Percentiles rank a stretch among this genome's conserved stretches.
phyloP scores from a whole-genome alignment of 305 asterid genomes.

The Fraxinus dipetala region DNA sequence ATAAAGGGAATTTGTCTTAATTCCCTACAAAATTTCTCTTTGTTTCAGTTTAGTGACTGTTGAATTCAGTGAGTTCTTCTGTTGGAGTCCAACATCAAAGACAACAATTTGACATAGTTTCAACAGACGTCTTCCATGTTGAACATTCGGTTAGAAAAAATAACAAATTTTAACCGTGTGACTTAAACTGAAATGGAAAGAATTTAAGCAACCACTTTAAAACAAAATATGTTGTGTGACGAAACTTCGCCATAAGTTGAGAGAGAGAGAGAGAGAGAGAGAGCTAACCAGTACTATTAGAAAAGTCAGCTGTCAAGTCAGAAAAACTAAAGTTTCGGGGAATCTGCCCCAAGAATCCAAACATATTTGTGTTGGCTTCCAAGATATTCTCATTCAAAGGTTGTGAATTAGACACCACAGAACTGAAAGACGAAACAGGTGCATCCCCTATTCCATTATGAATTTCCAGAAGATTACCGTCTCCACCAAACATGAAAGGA shows the following conservation, averaged over 20 bases:
- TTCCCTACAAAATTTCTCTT: not conserved
- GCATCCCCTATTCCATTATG: slow-evolving; percentile 25
- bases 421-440: slow-evolving; percentile 25
- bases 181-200: not conserved
- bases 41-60: not conserved
- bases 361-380: slow-evolving; percentile 31
- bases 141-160: not conserved
- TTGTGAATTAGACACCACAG: slow-evolving; percentile 30
- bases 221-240: not conserved
- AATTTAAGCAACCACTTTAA: not conserved
- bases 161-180: not conserved
- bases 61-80: not conserved
- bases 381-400: slow-evolving; percentile 27
- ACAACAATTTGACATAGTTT: not conserved
- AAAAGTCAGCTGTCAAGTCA: slow-evolving; percentile 37
- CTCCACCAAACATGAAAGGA: slow-evolving; percentile 26
- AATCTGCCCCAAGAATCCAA: slow-evolving; percentile 37
- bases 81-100: not conserved
- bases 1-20: not conserved
- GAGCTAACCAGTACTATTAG: slow-evolving; percentile 29
- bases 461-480: slow-evolving; percentile 26
- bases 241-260: not conserved
- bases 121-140: not conserved
- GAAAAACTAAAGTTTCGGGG: slow-evolving; percentile 33
- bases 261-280: not conserved